These are phyloP conservation scores for Chlamydomonas applanata DNA, from an alignment of 139 green algal genomes.

Conservation along the genomic window DNA sequence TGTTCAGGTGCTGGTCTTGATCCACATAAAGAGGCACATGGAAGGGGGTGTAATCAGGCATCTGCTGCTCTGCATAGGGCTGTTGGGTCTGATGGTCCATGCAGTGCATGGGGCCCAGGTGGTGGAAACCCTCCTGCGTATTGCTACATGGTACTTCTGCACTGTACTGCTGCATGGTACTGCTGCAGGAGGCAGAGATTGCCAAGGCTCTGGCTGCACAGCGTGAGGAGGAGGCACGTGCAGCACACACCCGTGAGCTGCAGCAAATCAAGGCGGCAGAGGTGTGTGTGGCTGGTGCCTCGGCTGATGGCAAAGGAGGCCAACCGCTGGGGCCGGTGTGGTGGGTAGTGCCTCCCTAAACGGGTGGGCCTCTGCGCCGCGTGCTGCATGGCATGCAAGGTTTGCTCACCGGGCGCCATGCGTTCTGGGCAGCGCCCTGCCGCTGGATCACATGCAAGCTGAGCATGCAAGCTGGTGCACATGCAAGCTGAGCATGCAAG, in stretches of 20 bases:
- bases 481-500: background rate
- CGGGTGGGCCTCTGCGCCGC: too few species aligned
- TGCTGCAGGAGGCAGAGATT: constrained; percentile 43
- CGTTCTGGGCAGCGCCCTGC: too few species aligned
- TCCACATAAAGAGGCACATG: background rate
- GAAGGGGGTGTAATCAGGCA: too few species aligned
- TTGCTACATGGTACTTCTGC: too few species aligned
- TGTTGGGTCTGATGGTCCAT: too few species aligned
- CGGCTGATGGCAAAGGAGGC: too few species aligned
- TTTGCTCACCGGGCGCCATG: background rate
- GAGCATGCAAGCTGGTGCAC: background rate
- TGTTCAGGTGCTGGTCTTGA: background rate
- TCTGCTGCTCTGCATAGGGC: too few species aligned
- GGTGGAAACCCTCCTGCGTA: too few species aligned
- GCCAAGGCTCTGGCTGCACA: constrained; percentile 32
- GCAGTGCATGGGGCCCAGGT: too few species aligned
- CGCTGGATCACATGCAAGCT: background rate
- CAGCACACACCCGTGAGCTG: constrained; percentile 34
- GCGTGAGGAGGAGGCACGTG: constrained; percentile 36
- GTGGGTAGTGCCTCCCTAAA: too few species aligned
- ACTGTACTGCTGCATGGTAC: background rate
- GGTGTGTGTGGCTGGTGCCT: constrained; percentile 21
- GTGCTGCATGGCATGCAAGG: background rate
- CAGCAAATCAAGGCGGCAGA: constrained; percentile 26
- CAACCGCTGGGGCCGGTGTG: too few species aligned